Base-by-base conservation (phyloP, 345 rosid genomes). In the Excoecaria cochinchinensis region DNA sequence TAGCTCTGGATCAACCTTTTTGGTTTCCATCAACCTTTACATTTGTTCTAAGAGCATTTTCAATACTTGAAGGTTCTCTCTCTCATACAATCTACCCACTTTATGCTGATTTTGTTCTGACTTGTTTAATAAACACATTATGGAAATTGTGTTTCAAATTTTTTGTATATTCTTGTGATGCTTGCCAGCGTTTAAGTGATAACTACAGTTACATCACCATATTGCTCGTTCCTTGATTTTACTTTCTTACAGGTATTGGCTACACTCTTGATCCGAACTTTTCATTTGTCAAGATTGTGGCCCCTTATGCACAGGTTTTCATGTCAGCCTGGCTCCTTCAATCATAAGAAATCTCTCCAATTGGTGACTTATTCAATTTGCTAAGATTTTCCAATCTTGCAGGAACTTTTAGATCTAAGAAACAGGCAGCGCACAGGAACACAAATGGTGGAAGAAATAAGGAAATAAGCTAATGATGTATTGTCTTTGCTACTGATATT, bases 401-500 rank as follows among this genome's bases (percentile, higher is more conserved):
- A 95, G 97, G 99, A 95, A 83, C 94, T 95, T 68, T 82, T 95
- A 77, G 97, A 91, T 79, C 21, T 81, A n/a, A 86, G 88, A 83
- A 88, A 84, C 77, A 74, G 72, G 71, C 87, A 65, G 66, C 85
- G 50, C 39, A 50, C 80, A 0, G 97, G 98, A 74, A 85, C 92
- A 11, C 90, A 83, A 74, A 82, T 95, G 14, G 99, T 95, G 74
- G 80, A 89, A 71, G 82, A 91, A 75, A 85, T 95, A 75, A 84
- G 93, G 85, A 95, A 90, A 85, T 97, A 91, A 70, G 99, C 99
- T 0, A 90, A 90, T 14, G 90, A 95, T 86, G 98, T 92, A 92
- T 60, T 71, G 55, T 58, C 67, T 52, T 80, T 57, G 78, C 47
- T 42, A 65, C 19, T 66, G 8, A 8, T 19, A 58, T 69, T 59